Base-by-base conservation (phyloP, 805 yeast genomes). In the Ascoidea rubescens region DNA sequence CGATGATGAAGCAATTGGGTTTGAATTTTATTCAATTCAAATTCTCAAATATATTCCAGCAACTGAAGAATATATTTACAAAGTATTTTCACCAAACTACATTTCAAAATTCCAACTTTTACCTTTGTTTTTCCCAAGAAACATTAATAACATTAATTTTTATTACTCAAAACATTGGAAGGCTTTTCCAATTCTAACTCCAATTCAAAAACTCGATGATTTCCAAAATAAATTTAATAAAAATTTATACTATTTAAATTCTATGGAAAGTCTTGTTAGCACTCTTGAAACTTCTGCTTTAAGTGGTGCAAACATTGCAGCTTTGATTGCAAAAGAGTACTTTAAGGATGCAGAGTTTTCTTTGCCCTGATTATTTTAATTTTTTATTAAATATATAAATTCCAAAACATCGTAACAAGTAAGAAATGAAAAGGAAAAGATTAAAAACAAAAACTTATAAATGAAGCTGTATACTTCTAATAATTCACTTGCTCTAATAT, bases 261-360 rank as follows among this genome's bases (percentile, higher is more conserved):
- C 67, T 1, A 72, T 75, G 62, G 80, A 75, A 54, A 60, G 66
- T 6, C 69, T 75, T 47, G 66, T 73, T 50, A 71, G 77, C 52
- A 75, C 79, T 0, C 73, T 75, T 79, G 80, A 75, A 55, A 74
- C 80, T 0, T 64, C 72, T 12, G 72, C 77, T 1, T 57, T 75
- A 32, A 71, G 74, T 1, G 79, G 79, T 30, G 76, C 77, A 17
- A 70, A 70, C 52, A 74, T 71, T 31, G 79, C 80, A 4, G 74
- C 70, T 1, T 59, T 73, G 47, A 65, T 75, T 3, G 57, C 69
- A 6, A 5, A 37, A 2, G 68, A 37, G 14, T 10, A 10, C 14
- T 37, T 37, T 37, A 37, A 37, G 2, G 43, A 37, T 37, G 14
- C 43, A 10, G 43, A 37, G 14, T 10, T 37, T 10, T 10, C 8